Evolutionary conservation across 345 rosid genomes (phyloP).

Genomic region (Linum tenue): DNA sequence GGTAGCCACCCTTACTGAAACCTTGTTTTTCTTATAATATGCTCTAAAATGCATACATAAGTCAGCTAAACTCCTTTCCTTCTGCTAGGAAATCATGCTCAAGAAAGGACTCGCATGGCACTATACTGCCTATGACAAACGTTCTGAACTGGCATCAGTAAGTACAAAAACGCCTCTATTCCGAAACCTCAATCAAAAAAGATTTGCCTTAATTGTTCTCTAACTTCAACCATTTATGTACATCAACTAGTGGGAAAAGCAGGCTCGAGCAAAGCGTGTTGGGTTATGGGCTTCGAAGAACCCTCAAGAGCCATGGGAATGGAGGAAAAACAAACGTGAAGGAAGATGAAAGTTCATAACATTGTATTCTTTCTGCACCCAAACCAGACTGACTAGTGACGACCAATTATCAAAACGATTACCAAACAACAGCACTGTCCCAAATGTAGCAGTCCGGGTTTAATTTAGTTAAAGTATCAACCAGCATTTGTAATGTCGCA

Average conservation of each 20-base stretch:
- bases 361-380: no score
- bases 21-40: not conserved
- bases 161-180: slow-evolving; percentile 4
- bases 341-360: slow-evolving; percentile 1
- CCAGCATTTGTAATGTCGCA: no score
- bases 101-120: slow-evolving; percentile 89
- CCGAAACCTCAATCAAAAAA: not conserved
- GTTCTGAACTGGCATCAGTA: slow-evolving; percentile 47
- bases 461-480: no score
- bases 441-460: no score
- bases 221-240: not conserved
- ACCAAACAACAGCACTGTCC: no score
- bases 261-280: slow-evolving; percentile 54
- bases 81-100: slow-evolving; percentile 55
- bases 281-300: slow-evolving; percentile 76
- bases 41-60: not conserved
- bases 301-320: slow-evolving; percentile 84
- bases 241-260: slow-evolving; percentile 57
- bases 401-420: no score
- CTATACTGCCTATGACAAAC: slow-evolving; percentile 51
- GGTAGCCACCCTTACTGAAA: slow-evolving; percentile 16
- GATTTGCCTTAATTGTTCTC: not conserved
- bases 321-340: slow-evolving; percentile 59
- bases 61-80: no score
- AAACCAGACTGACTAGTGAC: no score